Evolutionary conservation across 345 rosid genomes (phyloP).

Genomic region (Orychophragmus violaceus): DNA sequence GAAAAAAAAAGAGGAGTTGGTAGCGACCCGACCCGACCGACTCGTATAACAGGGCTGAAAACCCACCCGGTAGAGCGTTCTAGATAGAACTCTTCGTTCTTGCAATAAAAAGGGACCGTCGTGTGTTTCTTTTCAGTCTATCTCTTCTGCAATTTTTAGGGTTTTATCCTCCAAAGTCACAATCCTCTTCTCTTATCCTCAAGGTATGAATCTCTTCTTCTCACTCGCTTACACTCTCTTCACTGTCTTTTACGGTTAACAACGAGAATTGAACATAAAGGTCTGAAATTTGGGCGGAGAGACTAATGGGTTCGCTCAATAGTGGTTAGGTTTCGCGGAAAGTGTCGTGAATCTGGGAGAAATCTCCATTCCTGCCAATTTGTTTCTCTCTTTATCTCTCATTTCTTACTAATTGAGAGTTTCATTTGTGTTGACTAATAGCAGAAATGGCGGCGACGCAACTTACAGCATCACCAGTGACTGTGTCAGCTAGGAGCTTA

Average conservation of each 20-base stretch:
- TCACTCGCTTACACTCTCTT: neutral
- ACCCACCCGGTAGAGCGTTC: slow-evolving; percentile 30
- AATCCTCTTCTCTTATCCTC: slow-evolving; percentile 19
- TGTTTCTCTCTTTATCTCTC: neutral
- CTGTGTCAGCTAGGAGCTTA: slow-evolving; percentile 45
- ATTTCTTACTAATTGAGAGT: neutral
- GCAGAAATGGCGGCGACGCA: slow-evolving; percentile 62
- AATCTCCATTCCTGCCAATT: neutral
- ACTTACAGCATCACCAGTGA: slow-evolving; percentile 54
- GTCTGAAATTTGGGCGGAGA: slow-evolving; percentile 8
- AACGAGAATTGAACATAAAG: slow-evolving; percentile 4
- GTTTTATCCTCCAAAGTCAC: slow-evolving; percentile 24
- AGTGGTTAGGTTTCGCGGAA: neutral
- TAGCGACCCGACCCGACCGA: slow-evolving; percentile 6
- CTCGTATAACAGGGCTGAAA: no score
- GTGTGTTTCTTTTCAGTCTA: neutral
- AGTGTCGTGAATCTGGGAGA: neutral
- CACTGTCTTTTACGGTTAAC: neutral
- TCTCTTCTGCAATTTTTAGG: slow-evolving; percentile 25
- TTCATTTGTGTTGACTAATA: neutral
- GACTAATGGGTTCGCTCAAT: neutral
- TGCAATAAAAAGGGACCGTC: slow-evolving; percentile 14
- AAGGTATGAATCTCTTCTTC: slow-evolving; percentile 23
- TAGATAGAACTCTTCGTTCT: neutral
- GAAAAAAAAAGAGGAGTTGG: slow-evolving; percentile 9